Conservation (phyloP, 2,329 filamentous ascomycete species). For the Beauveria sp. region DNA sequence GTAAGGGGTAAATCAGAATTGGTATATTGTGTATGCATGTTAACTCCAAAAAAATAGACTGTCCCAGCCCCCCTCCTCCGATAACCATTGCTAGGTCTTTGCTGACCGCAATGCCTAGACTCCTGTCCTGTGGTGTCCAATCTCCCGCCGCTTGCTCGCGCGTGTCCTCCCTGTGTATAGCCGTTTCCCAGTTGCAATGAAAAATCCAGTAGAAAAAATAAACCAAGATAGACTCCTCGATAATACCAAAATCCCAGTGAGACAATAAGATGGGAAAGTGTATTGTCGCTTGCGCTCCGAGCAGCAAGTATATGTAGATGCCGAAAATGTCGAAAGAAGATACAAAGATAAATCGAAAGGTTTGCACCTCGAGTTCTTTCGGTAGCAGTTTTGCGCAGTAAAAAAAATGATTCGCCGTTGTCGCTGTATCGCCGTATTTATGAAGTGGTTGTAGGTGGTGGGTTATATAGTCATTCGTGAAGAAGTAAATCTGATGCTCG, state of each 20-base stretch:
- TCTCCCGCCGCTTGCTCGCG: constrained; percentile 5
- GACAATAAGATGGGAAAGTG: background rate
- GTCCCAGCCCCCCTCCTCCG: background rate
- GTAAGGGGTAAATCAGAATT: background rate
- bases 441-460: background rate
- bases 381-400: background rate
- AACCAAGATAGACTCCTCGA: background rate
- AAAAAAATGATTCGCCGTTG: background rate
- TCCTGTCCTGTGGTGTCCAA: constrained; percentile 7
- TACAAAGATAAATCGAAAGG: background rate
- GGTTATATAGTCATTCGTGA: constrained; percentile 7
- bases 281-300: background rate
- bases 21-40: background rate
- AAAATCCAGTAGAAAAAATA: background rate
- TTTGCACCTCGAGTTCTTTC: background rate
- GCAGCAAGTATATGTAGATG: background rate
- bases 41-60: background rate
- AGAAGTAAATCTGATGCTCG: constrained; percentile 6
- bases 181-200: background rate
- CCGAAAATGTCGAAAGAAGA: constrained; percentile 1
- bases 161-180: background rate
- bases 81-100: background rate
- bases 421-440: constrained; percentile 1
- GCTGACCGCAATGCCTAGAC: background rate
- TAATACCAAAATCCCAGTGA: background rate